Evolutionary conservation across 108 stramenopile species (phyloP), one percentile per base, ranked within the genome.

Genomic region (Parmales sp.): DNA sequence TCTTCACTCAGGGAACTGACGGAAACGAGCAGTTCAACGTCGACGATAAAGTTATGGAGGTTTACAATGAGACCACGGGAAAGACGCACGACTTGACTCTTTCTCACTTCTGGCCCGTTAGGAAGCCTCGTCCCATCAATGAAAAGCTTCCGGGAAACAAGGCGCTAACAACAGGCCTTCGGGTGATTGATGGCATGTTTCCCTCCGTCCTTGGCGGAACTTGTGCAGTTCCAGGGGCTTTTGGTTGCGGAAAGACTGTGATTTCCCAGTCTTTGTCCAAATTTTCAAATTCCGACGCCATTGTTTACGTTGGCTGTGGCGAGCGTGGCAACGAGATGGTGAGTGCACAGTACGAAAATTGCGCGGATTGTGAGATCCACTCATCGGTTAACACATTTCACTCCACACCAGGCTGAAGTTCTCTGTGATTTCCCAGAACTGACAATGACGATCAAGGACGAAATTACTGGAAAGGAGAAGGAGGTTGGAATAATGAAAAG

Each of bases 401-500:
- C n/a, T n/a, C n/a, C n/a, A n/a, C n/a, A n/a, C n/a, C n/a, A n/a
- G n/a, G 98, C 98, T 16, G 98, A 99, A 85, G 98, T 99, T 64
- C 82, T 99, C 51, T 89, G 90, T 73, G 98, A 99, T 80, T 99
- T 99, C 90, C 98, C 98, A 51, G 97, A 99, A 85, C 91, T 99
- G 44, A 99, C 95, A 69, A 93, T 96, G 91, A 90, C 89, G 16
- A 82, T 90, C 68, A 84, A 87, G 41, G 93, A 91, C 70, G 82
- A 86, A 23, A 70, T 76, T 26, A 79, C 81, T 48, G 93, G 93
- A 38, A 74, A 81, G 65, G 85, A 87, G 39, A 88, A 88, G 74
- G 94, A 98, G 78, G 96, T 98, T 63, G 95, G 94, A 63, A 97
- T 99, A 87, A 99, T 99, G 98, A 91, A 98, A 85, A 96, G 98